phyloP scores from a whole-genome alignment of 2,329 filamentous ascomycete species.

The Trichoderma pleuroti region DNA sequence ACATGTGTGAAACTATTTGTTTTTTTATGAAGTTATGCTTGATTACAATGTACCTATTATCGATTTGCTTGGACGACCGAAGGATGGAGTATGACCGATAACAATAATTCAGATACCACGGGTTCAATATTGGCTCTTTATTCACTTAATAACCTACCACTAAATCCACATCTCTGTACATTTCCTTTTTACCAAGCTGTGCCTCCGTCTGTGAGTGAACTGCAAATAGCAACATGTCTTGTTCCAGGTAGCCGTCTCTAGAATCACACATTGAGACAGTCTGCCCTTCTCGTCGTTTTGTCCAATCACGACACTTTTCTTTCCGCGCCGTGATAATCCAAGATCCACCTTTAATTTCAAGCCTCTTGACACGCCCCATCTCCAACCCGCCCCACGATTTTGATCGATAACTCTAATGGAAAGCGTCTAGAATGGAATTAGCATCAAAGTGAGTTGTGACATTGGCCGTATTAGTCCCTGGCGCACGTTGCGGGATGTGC shows the following conservation, averaged over 20 bases:
- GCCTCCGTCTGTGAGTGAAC: not conserved
- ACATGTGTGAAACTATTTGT: not conserved
- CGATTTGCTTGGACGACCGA: not conserved
- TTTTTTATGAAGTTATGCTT: constrained; percentile 11
- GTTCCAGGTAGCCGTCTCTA: not conserved
- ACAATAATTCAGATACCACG: constrained; percentile 15
- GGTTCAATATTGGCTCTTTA: constrained; percentile 1
- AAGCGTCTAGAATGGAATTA: not conserved
- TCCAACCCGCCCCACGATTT: constrained; percentile 2
- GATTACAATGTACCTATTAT: not conserved
- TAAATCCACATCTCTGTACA: not conserved
- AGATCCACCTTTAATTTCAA: not conserved
- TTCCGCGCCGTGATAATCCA: not conserved
- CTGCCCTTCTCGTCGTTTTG: not conserved
- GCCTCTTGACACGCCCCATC: not conserved
- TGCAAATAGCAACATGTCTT: not conserved
- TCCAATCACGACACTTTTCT: not conserved
- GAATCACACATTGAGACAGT: not conserved
- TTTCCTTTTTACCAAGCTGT: not conserved
- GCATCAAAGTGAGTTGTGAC: not conserved
- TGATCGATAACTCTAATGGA: constrained; percentile 9
- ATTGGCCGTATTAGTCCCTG: not conserved
- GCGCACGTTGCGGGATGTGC: not conserved
- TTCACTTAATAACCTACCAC: not conserved
- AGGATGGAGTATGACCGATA: not conserved